Conservation (phyloP, 306 rosid genomes). For the Vicia sativa region DNA sequence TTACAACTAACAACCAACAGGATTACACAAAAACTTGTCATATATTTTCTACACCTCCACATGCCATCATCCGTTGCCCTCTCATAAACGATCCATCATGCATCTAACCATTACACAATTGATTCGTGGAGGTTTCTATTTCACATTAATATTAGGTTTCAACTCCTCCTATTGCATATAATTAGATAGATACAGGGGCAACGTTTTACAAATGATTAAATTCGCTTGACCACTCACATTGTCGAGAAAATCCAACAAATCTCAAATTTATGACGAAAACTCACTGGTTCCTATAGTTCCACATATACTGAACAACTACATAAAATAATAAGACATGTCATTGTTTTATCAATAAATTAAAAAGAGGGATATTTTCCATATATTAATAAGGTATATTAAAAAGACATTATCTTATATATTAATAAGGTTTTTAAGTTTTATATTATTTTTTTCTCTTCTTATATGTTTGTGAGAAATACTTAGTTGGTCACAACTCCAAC, state of each 20-base stretch:
- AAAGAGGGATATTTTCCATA: too few species aligned
- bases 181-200: neutral
- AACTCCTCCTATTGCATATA: neutral
- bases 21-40: neutral
- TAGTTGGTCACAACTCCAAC: too few species aligned
- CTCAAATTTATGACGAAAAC: neutral
- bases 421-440: too few species aligned
- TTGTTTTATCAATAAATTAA: neutral
- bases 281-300: neutral
- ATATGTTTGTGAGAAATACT: too few species aligned
- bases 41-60: neutral
- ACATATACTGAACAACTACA: neutral
- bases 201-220: neutral
- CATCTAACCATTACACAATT: neutral
- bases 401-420: too few species aligned
- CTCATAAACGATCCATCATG: neutral
- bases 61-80: neutral
- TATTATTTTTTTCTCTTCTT: too few species aligned
- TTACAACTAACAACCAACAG: neutral
- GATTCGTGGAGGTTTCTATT: neutral
- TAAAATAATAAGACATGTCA: neutral
- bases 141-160: slow-evolving; percentile 3
- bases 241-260: too few species aligned
- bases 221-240: neutral
- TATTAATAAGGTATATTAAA: too few species aligned